These are phyloP conservation scores for Alternaria viburni DNA, from an alignment of 2,329 filamentous ascomycete genomes.

Conservation along the genomic window DNA sequence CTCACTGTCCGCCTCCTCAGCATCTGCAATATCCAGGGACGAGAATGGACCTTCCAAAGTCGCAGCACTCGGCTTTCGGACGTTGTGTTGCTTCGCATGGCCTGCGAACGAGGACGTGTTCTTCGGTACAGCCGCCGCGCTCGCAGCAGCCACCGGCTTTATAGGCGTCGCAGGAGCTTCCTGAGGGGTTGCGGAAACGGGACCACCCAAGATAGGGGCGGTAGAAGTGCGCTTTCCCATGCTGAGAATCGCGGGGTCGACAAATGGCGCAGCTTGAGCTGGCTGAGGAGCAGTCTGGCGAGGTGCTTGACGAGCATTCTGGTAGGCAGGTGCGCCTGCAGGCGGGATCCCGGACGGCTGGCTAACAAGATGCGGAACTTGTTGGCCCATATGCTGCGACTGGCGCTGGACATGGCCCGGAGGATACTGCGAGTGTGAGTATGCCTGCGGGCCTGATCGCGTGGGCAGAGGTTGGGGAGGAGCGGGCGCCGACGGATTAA, in stretches of 20 bases:
- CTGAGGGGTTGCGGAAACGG: slow-evolving; percentile 33
- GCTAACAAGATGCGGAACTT: slow-evolving; percentile 17
- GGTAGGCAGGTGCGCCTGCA: neutral
- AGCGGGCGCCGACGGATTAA: slow-evolving; percentile 48
- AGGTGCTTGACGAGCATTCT: slow-evolving; percentile 2
- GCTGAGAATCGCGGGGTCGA: slow-evolving; percentile 85
- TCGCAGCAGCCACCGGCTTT: slow-evolving; percentile 46
- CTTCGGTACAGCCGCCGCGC: slow-evolving; percentile 43
- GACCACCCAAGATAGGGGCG: slow-evolving; percentile 24
- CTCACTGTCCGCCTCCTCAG: slow-evolving; percentile 47
- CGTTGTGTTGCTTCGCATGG: slow-evolving; percentile 33
- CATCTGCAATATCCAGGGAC: slow-evolving; percentile 49
- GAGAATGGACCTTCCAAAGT: slow-evolving; percentile 50
- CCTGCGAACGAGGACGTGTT: slow-evolving; percentile 49
- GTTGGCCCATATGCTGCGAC: slow-evolving; percentile 6
- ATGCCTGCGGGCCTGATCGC: slow-evolving; percentile 21
- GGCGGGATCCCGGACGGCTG: slow-evolving; percentile 18
- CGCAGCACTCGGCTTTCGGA: slow-evolving; percentile 46
- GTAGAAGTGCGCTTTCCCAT: slow-evolving; percentile 55
- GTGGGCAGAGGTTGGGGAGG: slow-evolving; percentile 21
- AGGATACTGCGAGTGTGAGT: slow-evolving; percentile 31
- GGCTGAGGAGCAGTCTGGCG: slow-evolving; percentile 31
- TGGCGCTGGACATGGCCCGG: slow-evolving; percentile 18
- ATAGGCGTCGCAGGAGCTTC: slow-evolving; percentile 53
- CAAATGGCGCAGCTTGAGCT: slow-evolving; percentile 57